Base-by-base conservation (phyloP, 2,329 filamentous ascomycete genomes). In the Xylariaceae sp. region DNA sequence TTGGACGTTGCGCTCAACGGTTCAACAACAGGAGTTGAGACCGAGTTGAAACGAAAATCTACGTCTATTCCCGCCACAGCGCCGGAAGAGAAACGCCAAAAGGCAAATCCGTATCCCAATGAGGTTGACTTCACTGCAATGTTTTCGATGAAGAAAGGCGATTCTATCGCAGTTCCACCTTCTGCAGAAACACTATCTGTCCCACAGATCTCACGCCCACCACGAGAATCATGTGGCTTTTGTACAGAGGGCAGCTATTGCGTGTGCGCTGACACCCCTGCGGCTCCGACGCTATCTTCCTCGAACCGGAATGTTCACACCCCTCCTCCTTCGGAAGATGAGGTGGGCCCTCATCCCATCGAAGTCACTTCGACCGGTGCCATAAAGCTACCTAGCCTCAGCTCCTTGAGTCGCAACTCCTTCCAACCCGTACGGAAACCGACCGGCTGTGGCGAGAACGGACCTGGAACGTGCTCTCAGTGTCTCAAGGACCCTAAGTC, bases 231-330 rank as follows among this genome's bases (percentile, higher is more conserved):
- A 17, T 94, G 90, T 71, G 90, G 90, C 5, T 94, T 94, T 75
- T 94, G 90, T 74, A 84, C 87, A 62, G 88, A 92, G 61, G 89
- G 88, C 3, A 92, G 88, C 0, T 90, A 90, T 67, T 94, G 90
- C 70, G 85, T 92, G 65, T 94, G 90, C 73, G 89, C 89, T 23
- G 89, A 92, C 64, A 65, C 71, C 37, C 69, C 72, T 39, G 68
- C 70, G 1, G 70, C 75, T 11, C 75, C 78, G 47, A 72, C 74
- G 1, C 72, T 77, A 5, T 74, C 76, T 6, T 69, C 71, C 34
- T 74, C 75, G 30, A 71, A 76, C 55, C 77, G 77, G 63, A 82
- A 82, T 72, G 79, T 76, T 35, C 79, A 81, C 62, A 85, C 82
- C 2, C 82, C 82, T 9, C 82, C 83, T 5, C 80, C 82, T 1